phyloP scores from a whole-genome alignment of 352 stramenopile species.

The Phytophthora uliginosa region DNA sequence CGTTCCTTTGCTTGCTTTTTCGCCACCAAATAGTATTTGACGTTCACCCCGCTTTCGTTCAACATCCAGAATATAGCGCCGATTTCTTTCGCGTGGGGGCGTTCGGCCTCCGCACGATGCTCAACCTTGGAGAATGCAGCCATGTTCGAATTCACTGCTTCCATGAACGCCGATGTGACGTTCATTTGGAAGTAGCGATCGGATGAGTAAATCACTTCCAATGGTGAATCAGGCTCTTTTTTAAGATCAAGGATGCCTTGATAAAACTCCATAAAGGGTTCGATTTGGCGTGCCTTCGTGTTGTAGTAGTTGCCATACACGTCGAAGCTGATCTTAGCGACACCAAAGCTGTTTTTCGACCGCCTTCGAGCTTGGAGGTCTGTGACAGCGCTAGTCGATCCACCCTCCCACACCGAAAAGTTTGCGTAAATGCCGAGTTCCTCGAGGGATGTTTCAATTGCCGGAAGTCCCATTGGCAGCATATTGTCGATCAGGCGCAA shows the following conservation, averaged over 20 bases:
- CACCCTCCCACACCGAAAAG: slow-evolving; percentile 78
- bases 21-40: slow-evolving; percentile 85
- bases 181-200: slow-evolving; percentile 91
- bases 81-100: slow-evolving; percentile 87
- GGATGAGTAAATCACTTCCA: slow-evolving; percentile 81
- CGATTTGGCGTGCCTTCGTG: slow-evolving; percentile 69
- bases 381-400: slow-evolving; percentile 24
- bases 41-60: slow-evolving; percentile 83
- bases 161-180: slow-evolving; percentile 87
- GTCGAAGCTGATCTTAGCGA: slow-evolving; percentile 82
- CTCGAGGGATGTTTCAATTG: slow-evolving; percentile 84
- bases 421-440: slow-evolving; percentile 83
- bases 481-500: slow-evolving; percentile 88
- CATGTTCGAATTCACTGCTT: slow-evolving; percentile 75
- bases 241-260: slow-evolving; percentile 79
- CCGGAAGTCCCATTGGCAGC: slow-evolving; percentile 73
- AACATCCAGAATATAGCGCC: slow-evolving; percentile 88
- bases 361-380: slow-evolving; percentile 57
- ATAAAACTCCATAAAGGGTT: slow-evolving; percentile 91
- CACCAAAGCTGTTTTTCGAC: slow-evolving; percentile 73
- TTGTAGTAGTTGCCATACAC: slow-evolving; percentile 94
- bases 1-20: slow-evolving; percentile 74
- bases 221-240: slow-evolving; percentile 75
- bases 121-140: slow-evolving; percentile 78
- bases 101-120: slow-evolving; percentile 47